These are phyloP conservation scores for Hypoxylon rubiginosum DNA, from an alignment of 2,329 filamentous ascomycete genomes.

Conservation along the genomic window DNA sequence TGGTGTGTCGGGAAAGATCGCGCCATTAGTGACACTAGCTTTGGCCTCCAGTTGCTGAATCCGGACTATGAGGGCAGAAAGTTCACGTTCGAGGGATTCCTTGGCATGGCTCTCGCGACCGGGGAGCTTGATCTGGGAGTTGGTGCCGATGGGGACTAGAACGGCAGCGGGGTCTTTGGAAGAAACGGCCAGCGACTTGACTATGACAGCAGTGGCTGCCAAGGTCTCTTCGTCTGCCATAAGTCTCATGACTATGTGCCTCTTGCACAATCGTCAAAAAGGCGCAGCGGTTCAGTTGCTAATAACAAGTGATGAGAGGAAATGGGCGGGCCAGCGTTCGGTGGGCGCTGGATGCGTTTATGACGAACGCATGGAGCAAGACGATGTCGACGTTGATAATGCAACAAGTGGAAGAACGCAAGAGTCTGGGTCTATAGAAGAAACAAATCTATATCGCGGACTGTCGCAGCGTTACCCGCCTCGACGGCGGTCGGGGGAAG, in stretches of 20 bases:
- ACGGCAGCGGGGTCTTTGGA: conserved; percentile 55
- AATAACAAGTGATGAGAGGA: conserved; percentile 18
- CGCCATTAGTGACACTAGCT: conserved; percentile 71
- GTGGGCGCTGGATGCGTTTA: conserved; percentile 44
- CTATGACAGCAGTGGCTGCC: conserved; percentile 66
- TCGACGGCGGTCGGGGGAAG: conserved; percentile 41
- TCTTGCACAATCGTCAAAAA: conserved; percentile 27
- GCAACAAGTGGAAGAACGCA: conserved; percentile 19
- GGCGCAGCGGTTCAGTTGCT: conserved; percentile 12
- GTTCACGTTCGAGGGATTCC: conserved; percentile 82
- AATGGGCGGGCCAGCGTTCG: conserved; percentile 42
- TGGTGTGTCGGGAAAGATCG: conserved; percentile 81
- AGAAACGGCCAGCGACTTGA: conserved; percentile 65
- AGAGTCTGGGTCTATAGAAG: conserved; percentile 12
- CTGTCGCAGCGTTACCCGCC: conserved; percentile 42
- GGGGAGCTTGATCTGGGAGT: conserved; percentile 75
- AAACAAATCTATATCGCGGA: conserved; percentile 37
- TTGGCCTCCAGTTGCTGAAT: conserved; percentile 87
- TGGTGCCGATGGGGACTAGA: conserved; percentile 58
- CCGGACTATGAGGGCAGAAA: conserved; percentile 81
- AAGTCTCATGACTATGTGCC: conserved; percentile 41
- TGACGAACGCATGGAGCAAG: conserved; percentile 47
- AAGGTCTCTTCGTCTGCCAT: conserved; percentile 70
- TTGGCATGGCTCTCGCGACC: conserved; percentile 83
- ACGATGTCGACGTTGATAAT: conserved; percentile 28